Conservation (phyloP, 306 rosid genomes). For the Casuarina glauca region DNA sequence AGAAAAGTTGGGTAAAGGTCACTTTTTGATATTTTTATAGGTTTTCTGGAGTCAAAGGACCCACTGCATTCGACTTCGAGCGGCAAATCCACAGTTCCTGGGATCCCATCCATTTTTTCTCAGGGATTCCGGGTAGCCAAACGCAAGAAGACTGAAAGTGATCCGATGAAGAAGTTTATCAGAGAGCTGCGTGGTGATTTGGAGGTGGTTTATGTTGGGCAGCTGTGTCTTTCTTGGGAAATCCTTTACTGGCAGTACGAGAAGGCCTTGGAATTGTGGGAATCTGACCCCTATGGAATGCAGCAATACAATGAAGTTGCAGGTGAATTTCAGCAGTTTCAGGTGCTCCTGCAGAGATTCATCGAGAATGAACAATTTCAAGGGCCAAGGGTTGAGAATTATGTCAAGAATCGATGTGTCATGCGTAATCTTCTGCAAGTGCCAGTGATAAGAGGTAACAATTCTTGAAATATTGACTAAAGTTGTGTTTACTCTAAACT, state of each 20-base stretch:
- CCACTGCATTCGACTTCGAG: conserved; percentile 61
- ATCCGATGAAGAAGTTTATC: conserved; percentile 51
- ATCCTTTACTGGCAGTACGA: conserved; percentile 76
- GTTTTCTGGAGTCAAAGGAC: conserved; percentile 69
- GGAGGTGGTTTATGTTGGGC: conserved; percentile 88
- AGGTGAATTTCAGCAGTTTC: conserved; percentile 80
- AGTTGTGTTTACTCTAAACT: background rate
- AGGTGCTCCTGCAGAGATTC: conserved; percentile 75
- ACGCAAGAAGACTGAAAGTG: conserved; percentile 45
- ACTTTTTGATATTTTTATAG: conserved; percentile 34
- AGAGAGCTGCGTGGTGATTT: conserved; percentile 61
- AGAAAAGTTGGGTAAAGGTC: conserved; percentile 29
- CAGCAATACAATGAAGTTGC: conserved; percentile 63
- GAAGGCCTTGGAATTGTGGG: conserved; percentile 61
- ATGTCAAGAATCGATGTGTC: conserved; percentile 60
- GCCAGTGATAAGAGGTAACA: conserved; percentile 69
- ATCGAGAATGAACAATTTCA: conserved; percentile 78
- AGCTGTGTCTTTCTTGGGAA: conserved; percentile 95
- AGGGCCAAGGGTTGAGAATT: conserved; percentile 72
- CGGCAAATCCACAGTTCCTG: conserved; percentile 36
- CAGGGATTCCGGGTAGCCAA: conserved; percentile 44
- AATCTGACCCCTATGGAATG: conserved; percentile 46
- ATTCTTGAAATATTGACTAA: background rate
- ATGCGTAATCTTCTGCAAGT: conserved; percentile 73
- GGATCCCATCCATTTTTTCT: conserved; percentile 44